Evolutionary conservation across 768 basidiomycete species (phyloP).

Genomic region (Russula sp.): DNA sequence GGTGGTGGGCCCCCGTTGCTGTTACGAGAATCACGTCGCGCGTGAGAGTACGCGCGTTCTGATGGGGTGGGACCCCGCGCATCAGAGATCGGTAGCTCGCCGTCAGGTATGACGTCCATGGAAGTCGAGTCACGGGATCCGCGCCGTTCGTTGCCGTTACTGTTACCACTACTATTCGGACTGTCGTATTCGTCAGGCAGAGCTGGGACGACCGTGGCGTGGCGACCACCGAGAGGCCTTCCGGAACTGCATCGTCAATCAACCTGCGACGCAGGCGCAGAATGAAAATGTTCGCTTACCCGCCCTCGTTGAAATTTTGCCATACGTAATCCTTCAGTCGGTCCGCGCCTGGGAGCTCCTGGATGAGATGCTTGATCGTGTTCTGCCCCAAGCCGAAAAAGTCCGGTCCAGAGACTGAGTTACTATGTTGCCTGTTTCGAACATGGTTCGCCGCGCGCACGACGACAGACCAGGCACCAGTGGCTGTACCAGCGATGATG

Average conservation of each 20-base stretch:
- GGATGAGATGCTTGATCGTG: conserved; percentile 85
- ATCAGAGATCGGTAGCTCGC: conserved; percentile 15
- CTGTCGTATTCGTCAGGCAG: conserved; percentile 66
- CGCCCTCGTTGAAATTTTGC: conserved; percentile 82
- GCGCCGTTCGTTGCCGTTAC: conserved; percentile 20
- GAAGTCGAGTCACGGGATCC: conserved; percentile 14
- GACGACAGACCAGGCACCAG: conserved; percentile 80
- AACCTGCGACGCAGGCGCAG: conserved; percentile 12
- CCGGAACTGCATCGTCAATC: conserved; percentile 22
- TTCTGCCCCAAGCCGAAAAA: conserved; percentile 85
- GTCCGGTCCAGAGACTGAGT: conserved; percentile 83
- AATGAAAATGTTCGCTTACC: conserved; percentile 43
- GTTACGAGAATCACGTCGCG: conserved; percentile 15
- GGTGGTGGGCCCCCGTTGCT: conserved; percentile 14
- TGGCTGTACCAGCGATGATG: conserved; percentile 79
- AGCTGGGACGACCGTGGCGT: conserved; percentile 76
- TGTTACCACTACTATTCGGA: conserved; percentile 26
- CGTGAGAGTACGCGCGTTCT: conserved; percentile 13
- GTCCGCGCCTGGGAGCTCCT: conserved; percentile 70
- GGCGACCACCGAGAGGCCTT: conserved; percentile 72
- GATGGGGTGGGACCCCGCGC: conserved; percentile 3
- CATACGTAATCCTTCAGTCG: conserved; percentile 74
- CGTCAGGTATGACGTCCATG: conserved; percentile 12
- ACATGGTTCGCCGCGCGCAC: conserved; percentile 78
- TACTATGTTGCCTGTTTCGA: conserved; percentile 74